phyloP scores from a whole-genome alignment of 768 basidiomycete genomes.

The Termitomyces titanicus region DNA sequence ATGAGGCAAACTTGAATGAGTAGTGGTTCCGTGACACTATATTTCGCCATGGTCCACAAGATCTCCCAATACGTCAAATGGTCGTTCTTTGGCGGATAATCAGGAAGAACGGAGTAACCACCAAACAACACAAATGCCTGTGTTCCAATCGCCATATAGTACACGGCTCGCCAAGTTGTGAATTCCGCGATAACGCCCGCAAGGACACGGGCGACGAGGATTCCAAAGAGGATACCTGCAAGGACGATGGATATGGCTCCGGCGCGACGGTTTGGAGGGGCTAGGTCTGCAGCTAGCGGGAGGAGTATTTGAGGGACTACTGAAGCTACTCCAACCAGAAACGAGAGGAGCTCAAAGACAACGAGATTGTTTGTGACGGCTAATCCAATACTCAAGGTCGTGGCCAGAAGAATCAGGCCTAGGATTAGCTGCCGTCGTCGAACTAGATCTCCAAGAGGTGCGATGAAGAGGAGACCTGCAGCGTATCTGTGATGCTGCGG shows the following conservation, averaged over 20 bases:
- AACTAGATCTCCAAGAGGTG: slow-evolving; percentile 81
- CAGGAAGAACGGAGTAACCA: slow-evolving; percentile 68
- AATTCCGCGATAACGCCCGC: slow-evolving; percentile 75
- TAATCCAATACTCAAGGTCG: slow-evolving; percentile 62
- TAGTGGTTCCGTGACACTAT: slow-evolving; percentile 72
- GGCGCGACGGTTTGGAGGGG: slow-evolving; percentile 68
- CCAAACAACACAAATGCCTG: slow-evolving; percentile 57
- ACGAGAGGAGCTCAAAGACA: slow-evolving; percentile 65
- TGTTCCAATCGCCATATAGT: slow-evolving; percentile 72
- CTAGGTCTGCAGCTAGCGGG: slow-evolving; percentile 77
- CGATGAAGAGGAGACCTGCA: slow-evolving; percentile 66
- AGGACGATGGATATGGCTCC: slow-evolving; percentile 74
- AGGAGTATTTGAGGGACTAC: slow-evolving; percentile 80
- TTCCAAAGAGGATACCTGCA: slow-evolving; percentile 64
- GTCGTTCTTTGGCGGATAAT: slow-evolving; percentile 76
- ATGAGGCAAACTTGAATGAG: slow-evolving; percentile 67
- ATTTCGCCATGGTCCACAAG: slow-evolving; percentile 74
- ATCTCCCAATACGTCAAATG: slow-evolving; percentile 65
- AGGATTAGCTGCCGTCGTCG: slow-evolving; percentile 72
- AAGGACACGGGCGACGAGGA: slow-evolving; percentile 72
- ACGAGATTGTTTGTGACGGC: slow-evolving; percentile 55
- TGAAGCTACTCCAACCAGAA: slow-evolving; percentile 66
- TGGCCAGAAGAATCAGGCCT: slow-evolving; percentile 34
- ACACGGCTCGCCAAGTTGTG: slow-evolving; percentile 68
- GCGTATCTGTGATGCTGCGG: slow-evolving; percentile 51